Evolutionary conservation across 2,329 filamentous ascomycete genomes (phyloP).

Genomic region (Eutypa lata): DNA sequence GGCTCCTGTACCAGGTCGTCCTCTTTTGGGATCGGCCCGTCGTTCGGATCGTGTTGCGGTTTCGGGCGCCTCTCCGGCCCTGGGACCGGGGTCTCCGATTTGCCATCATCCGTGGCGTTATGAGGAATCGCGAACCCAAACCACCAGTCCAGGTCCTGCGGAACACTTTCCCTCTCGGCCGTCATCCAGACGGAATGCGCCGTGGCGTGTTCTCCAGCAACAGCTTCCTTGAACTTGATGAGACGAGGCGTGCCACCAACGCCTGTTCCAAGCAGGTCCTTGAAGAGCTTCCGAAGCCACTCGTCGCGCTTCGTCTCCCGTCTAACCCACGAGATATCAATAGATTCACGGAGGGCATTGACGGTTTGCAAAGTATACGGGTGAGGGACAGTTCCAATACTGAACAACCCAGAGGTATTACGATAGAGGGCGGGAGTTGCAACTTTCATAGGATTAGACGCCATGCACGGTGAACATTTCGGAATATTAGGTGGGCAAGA

Average conservation of each 20-base stretch:
- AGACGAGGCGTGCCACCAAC: constrained; percentile 64
- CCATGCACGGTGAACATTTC: constrained; percentile 71
- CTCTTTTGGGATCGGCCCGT: constrained; percentile 48
- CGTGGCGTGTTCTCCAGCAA: constrained; percentile 65
- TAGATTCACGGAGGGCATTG: constrained; percentile 55
- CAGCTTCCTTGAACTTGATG: constrained; percentile 74
- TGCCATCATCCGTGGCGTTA: constrained; percentile 47
- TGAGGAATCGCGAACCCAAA: constrained; percentile 81
- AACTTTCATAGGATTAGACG: constrained; percentile 62
- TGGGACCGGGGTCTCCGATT: constrained; percentile 55
- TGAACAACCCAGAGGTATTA: constrained; percentile 72
- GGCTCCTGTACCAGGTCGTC: constrained; percentile 55
- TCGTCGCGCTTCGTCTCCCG: constrained; percentile 69
- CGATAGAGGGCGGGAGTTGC: constrained; percentile 64
- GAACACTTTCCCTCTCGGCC: constrained; percentile 56
- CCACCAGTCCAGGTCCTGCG: constrained; percentile 79
- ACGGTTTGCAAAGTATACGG: constrained; percentile 80
- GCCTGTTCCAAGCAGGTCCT: constrained; percentile 62
- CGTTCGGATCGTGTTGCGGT: constrained; percentile 42
- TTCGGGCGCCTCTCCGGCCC: constrained; percentile 55
- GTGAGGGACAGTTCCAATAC: constrained; percentile 84
- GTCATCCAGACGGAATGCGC: constrained; percentile 76
- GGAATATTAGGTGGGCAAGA: constrained; percentile 81
- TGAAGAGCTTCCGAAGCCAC: constrained; percentile 73
- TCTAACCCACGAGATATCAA: constrained; percentile 64